Base-by-base conservation (phyloP, 2,329 filamentous ascomycete species). In the Apiospora hydei region DNA sequence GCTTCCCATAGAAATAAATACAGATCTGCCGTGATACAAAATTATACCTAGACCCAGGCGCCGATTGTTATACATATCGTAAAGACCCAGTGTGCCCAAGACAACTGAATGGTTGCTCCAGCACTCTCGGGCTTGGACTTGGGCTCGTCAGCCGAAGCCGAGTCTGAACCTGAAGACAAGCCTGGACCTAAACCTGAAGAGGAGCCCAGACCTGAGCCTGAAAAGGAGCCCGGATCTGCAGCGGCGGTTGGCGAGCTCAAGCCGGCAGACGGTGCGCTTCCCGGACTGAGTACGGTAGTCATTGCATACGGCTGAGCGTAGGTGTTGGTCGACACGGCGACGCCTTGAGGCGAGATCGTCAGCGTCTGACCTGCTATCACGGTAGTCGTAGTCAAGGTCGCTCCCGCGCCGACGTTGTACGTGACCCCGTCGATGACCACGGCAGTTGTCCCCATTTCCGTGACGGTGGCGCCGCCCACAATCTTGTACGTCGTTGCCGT, bases 401-500 rank as follows among this genome's bases (percentile, higher is more conserved):
- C 81, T 14, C 82, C 83, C 0, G 85, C 82, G 0, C 87, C 88
- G 68, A 90, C 79, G 1, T 85, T 87, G 75, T 88, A 89, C 0
- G 85, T 88, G 3, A 80, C 80, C 46, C 85, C 85, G 47, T 83
- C 81, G 68, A 92, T 81, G 41, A 90, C 83, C 1, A 87, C 83
- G 16, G 84, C 80, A 3, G 84, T 86, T 0, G 84, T 79, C n/a
- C 84, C 85, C 11, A 88, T 75, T 75, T 86, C 83, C 21, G 86
- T 87, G 70, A 89, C 81, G 3, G 87, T 88, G 21, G 84, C 87
- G 14, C 88, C 88, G 69, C 87, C 88, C 11, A 87, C 83, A 71
- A 88, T 83, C 61, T 84, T 85, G 76, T 83, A 85, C 2, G 81
- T 79, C 0, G 84, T 86, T 16, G 81, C 81, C 1, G 77, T 79